A percentile compares a stretch with the other conserved stretches of the same genome.
Evolutionary conservation across 139 green algal genomes (phyloP).

Genomic region (Micromonas commoda): DNA sequence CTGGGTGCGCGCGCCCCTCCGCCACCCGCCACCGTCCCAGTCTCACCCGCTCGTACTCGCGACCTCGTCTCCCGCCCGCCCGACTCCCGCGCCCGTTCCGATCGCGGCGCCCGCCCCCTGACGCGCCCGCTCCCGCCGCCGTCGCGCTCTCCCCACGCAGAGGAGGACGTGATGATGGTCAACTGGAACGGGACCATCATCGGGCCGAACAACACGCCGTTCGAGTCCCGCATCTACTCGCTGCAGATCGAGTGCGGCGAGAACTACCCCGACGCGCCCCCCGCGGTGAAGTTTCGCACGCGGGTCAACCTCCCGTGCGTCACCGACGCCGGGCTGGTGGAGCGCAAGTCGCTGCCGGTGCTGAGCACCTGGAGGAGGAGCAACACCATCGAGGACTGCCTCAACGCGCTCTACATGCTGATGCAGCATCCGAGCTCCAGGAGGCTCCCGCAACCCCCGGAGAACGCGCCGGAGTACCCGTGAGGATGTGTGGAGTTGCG

Average conservation of each 20-base stretch:
- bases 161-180: conserved; percentile 80
- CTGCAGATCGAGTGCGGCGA: conserved; percentile 76
- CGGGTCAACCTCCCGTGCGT: conserved; percentile 69
- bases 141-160: neutral
- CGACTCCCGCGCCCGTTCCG: too few species aligned
- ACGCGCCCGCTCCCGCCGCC: neutral
- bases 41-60: neutral
- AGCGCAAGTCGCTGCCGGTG: conserved; percentile 41
- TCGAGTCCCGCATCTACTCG: conserved; percentile 89
- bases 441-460: conserved; percentile 82
- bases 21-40: neutral
- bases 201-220: conserved; percentile 66
- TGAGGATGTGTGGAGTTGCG: too few species aligned
- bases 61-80: neutral
- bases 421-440: conserved; percentile 77
- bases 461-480: conserved; percentile 47
- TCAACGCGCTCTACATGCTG: conserved; percentile 79
- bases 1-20: neutral
- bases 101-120: neutral
- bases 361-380: conserved; percentile 71
- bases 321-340: conserved; percentile 14
- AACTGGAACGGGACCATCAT: conserved; percentile 97
- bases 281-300: conserved; percentile 52
- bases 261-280: conserved; percentile 70
- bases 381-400: conserved; percentile 81